A percentile compares a stretch with the other conserved stretches of the same genome.
These are phyloP conservation scores for Fusarium sororula DNA, from an alignment of 2,329 filamentous ascomycete genomes.

Conservation along the genomic window DNA sequence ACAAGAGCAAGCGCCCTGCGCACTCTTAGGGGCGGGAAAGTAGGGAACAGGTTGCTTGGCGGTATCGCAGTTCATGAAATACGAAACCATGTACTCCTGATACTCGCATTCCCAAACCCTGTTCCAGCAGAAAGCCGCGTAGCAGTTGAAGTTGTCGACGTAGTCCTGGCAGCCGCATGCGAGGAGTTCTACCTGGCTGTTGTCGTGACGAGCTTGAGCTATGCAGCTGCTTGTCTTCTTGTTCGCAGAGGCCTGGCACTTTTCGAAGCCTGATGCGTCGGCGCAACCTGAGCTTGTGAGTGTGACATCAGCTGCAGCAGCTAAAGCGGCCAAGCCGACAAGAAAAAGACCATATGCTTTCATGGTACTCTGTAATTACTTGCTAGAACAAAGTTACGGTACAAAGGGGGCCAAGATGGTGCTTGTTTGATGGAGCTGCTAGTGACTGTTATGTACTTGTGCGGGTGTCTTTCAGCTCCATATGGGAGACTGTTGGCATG, in stretches of 20 bases:
- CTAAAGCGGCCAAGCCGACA: not conserved
- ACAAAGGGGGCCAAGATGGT: not conserved
- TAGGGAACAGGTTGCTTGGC: not conserved
- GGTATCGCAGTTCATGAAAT: not conserved
- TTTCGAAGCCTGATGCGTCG: not conserved
- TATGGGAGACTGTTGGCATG: not conserved
- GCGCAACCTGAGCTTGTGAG: not conserved
- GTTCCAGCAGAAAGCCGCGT: not conserved
- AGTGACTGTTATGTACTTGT: not conserved
- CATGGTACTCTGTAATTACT: not conserved
- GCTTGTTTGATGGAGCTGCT: not conserved
- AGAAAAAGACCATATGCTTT: not conserved
- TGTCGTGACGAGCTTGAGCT: not conserved
- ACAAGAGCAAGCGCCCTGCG: not conserved
- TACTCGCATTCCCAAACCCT: not conserved
- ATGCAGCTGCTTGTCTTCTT: not conserved
- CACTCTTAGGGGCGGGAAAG: not conserved
- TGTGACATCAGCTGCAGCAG: not conserved
- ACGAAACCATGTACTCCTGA: not conserved
- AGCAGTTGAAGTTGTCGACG: not conserved
- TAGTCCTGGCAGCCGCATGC: not conserved
- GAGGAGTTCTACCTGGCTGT: not conserved
- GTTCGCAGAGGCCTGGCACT: not conserved
- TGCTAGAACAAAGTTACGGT: too few relatives aligned
- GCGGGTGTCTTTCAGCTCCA: not conserved